phyloP scores from a whole-genome alignment of 1,284 basidiomycete species.

The Melampsora abietis-canadensis region DNA sequence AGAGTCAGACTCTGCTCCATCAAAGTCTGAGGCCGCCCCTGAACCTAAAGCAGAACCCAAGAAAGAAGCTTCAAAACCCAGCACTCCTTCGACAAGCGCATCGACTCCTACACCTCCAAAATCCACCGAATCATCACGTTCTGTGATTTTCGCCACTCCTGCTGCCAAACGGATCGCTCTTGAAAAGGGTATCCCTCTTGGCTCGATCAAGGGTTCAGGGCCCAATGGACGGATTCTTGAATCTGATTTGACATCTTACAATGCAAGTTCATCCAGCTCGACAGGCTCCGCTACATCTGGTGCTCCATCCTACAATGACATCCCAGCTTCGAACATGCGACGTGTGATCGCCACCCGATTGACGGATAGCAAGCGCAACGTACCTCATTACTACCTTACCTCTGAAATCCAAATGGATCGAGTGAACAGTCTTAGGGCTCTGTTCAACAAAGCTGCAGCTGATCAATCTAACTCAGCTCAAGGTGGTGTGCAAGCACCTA shows the following conservation, averaged over 20 bases:
- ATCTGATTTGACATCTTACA: constrained; percentile 69
- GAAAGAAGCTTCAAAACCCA: constrained; percentile 42
- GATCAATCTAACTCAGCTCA: constrained; percentile 55
- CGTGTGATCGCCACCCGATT: constrained; percentile 86
- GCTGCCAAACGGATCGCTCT: constrained; percentile 94
- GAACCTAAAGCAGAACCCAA: constrained; percentile 46
- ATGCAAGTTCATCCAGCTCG: constrained; percentile 55
- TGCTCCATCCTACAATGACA: constrained; percentile 76
- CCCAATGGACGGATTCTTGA: constrained; percentile 90
- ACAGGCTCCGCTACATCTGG: constrained; percentile 52
- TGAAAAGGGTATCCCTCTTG: constrained; percentile 87
- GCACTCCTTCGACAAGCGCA: constrained; percentile 46
- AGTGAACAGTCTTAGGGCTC: constrained; percentile 84
- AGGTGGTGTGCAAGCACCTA: constrained; percentile 64
- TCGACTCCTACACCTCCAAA: constrained; percentile 51
- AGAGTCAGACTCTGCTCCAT: constrained; percentile 48
- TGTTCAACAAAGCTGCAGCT: constrained; percentile 78
- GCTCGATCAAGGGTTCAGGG: constrained; percentile 87
- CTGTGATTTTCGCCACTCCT: constrained; percentile 80
- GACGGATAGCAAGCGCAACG: constrained; percentile 83
- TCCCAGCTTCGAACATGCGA: constrained; percentile 91
- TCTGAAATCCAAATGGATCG: constrained; percentile 96
- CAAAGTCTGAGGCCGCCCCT: constrained; percentile 52
- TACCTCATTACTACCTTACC: constrained; percentile 98
- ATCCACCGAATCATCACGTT: constrained; percentile 48